phyloP scores from a whole-genome alignment of 352 stramenopile genomes.

The Saprolegnia parasitica region DNA sequence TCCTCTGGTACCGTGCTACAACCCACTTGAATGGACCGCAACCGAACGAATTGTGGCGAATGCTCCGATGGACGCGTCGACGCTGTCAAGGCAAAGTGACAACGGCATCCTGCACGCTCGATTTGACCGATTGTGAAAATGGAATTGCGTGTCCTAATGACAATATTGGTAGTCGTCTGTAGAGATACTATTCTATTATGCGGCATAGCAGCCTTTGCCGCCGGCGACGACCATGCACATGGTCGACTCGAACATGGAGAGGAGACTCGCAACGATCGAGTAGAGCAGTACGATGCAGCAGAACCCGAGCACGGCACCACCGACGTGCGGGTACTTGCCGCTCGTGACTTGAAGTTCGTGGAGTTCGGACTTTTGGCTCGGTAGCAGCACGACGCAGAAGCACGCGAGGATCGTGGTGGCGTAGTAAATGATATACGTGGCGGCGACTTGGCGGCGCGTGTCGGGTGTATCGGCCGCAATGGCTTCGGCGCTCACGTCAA shows the following conservation, averaged over 20 bases:
- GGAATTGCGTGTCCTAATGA: too few species aligned
- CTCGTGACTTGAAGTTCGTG: constrained; percentile 31
- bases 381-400: constrained; percentile 42
- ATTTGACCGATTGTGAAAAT: too few species aligned
- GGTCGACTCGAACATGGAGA: constrained; percentile 54
- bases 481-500: constrained; percentile 35
- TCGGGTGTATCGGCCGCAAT: constrained; percentile 33
- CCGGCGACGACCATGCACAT: constrained; percentile 54
- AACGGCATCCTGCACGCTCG: too few species aligned
- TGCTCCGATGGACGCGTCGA: too few species aligned
- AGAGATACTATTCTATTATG: not conserved
- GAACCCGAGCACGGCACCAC: constrained; percentile 26
- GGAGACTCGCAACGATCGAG: constrained; percentile 50
- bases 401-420: constrained; percentile 39
- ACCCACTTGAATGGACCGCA: too few species aligned
- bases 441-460: constrained; percentile 34
- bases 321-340: constrained; percentile 20
- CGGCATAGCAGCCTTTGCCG: constrained; percentile 39
- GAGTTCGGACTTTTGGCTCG: constrained; percentile 33
- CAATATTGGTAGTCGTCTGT: too few species aligned
- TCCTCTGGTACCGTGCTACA: too few species aligned
- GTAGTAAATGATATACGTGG: constrained; percentile 38
- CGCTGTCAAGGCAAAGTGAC: too few species aligned
- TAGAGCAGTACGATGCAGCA: constrained; percentile 36
- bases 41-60: too few species aligned